A percentile compares a stretch with the other conserved stretches of the same genome.
phyloP scores from a whole-genome alignment of 2,329 filamentous ascomycete species.

The Herpotrichia juniperi region DNA sequence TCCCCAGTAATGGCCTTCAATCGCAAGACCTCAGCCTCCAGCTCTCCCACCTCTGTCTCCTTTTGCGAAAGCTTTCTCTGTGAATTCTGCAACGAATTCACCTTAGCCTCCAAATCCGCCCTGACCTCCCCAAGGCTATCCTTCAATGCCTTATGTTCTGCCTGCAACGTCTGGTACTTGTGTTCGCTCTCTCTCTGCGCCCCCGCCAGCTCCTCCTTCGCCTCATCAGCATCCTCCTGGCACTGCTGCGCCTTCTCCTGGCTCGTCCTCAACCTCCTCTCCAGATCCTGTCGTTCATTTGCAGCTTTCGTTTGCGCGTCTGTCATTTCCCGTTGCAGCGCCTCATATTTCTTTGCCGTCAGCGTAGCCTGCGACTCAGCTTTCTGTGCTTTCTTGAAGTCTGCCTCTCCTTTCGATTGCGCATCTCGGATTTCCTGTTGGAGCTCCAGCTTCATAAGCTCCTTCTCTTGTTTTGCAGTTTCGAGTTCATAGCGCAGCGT shows the following conservation, averaged over 20 bases:
- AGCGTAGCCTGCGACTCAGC: conserved; percentile 60
- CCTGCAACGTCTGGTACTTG: conserved; percentile 65
- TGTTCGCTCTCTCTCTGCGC: conserved; percentile 70
- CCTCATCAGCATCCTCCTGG: conserved; percentile 84
- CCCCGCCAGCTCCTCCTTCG: conserved; percentile 73
- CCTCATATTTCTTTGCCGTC: conserved; percentile 61
- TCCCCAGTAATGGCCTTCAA: conserved; percentile 88
- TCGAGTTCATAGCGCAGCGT: conserved; percentile 87
- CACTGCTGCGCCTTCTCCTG: conserved; percentile 75
- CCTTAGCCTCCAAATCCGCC: conserved; percentile 63
- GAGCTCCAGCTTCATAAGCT: conserved; percentile 77
- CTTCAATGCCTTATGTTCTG: conserved; percentile 64
- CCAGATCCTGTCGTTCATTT: conserved; percentile 62
- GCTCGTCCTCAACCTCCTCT: conserved; percentile 60
- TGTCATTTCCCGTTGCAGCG: conserved; percentile 60
- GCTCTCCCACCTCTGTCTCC: conserved; percentile 71
- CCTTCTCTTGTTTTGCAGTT: conserved; percentile 85
- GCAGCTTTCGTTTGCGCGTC: conserved; percentile 60
- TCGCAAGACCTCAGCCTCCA: conserved; percentile 83
- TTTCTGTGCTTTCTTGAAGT: conserved; percentile 72
- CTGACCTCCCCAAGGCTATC: conserved; percentile 65
- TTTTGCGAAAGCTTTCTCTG: conserved; percentile 72
- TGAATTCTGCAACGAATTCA: conserved; percentile 62
- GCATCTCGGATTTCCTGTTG: conserved; percentile 84
- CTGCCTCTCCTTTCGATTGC: conserved; percentile 80